These are phyloP conservation scores for Beauveria bassiana DNA, from an alignment of 2,329 filamentous ascomycete species.

Conservation along the genomic window DNA sequence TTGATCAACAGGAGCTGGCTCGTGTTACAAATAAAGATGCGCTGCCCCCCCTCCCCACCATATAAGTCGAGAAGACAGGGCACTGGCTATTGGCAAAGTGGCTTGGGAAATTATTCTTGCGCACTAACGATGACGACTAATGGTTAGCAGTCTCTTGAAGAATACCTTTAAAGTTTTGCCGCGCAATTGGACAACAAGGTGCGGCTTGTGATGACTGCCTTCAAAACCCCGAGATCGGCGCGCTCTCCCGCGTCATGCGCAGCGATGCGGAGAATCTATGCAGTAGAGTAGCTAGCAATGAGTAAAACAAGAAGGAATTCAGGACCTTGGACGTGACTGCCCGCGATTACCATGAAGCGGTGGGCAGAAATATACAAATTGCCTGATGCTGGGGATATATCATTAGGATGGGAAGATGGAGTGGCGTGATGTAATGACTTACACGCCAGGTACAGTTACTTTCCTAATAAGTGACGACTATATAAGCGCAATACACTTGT, in stretches of 20 bases:
- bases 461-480: not conserved
- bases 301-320: too few relatives aligned
- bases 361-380: not conserved
- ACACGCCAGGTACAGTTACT: not conserved
- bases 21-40: too few relatives aligned
- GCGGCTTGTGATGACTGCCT: constrained; percentile 2
- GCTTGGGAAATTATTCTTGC: too few relatives aligned
- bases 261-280: not conserved
- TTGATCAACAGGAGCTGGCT: too few relatives aligned
- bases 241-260: not conserved
- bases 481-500: too few relatives aligned
- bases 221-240: not conserved
- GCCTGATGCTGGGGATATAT: not conserved
- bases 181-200: constrained; percentile 12
- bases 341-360: not conserved
- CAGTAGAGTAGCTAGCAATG: constrained; percentile 19
- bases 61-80: too few relatives aligned
- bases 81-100: too few relatives aligned
- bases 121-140: too few relatives aligned
- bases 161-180: not conserved
- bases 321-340: not conserved
- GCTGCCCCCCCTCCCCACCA: too few relatives aligned
- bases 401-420: not conserved
- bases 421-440: not conserved
- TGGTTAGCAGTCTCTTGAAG: too few relatives aligned